Percentiles rank a stretch among this genome's conserved stretches.
Conservation (phyloP, 257 asterid genomes). For the Capsicum baccatum region DNA sequence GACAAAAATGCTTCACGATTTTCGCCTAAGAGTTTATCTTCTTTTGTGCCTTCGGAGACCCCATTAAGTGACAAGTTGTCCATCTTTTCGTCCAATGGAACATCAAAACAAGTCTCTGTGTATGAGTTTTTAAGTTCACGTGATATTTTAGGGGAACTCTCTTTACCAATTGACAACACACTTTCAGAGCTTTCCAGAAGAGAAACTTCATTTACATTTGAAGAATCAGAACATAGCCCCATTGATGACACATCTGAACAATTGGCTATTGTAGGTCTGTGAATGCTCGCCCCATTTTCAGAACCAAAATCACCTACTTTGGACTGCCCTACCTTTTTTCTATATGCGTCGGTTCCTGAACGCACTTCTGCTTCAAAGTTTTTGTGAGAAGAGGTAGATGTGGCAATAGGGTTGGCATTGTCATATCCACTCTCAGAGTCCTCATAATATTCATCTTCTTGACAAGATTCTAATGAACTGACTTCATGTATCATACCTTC, state of each 20-base stretch:
- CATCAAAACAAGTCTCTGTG: slow-evolving; percentile 38
- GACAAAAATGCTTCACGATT: slow-evolving; percentile 51
- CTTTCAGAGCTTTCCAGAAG: slow-evolving; percentile 29
- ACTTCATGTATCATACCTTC: slow-evolving; percentile 33
- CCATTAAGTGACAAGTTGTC: slow-evolving; percentile 51
- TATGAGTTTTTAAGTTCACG: slow-evolving; percentile 28
- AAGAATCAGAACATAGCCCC: slow-evolving; percentile 24
- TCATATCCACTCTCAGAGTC: slow-evolving; percentile 26
- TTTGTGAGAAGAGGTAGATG: slow-evolving; percentile 24
- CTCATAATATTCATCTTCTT: slow-evolving; percentile 35
- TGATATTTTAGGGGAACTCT: slow-evolving; percentile 29
- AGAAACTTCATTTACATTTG: slow-evolving; percentile 34
- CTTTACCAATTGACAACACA: slow-evolving; percentile 38
- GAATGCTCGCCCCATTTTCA: slow-evolving; percentile 30
- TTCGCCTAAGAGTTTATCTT: slow-evolving; percentile 39
- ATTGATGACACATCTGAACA: slow-evolving; percentile 37
- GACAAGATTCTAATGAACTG: slow-evolving; percentile 36
- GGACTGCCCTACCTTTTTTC: slow-evolving; percentile 34
- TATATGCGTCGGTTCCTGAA: slow-evolving; percentile 27
- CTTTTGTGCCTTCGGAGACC: slow-evolving; percentile 41
- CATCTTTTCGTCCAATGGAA: slow-evolving; percentile 48
- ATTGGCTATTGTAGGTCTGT: slow-evolving; percentile 20
- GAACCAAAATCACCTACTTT: slow-evolving; percentile 35
- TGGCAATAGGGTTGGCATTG: slow-evolving; percentile 15
- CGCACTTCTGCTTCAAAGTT: slow-evolving; percentile 33